Evolutionary conservation across 176 grass and related monocot species (phyloP).

Genomic region (Carex scoparia): DNA sequence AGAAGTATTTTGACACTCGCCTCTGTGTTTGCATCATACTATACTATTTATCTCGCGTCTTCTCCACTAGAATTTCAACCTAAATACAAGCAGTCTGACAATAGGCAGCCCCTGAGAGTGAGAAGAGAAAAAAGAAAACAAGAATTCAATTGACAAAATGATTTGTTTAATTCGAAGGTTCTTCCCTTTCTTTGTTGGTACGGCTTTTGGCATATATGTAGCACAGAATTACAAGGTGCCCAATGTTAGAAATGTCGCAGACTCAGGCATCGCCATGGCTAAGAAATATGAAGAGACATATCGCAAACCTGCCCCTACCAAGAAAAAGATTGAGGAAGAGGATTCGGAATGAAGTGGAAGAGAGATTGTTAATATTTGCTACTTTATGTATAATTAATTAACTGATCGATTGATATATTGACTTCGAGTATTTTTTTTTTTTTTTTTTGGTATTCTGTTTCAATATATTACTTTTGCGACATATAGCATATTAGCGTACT

Average conservation of each 20-base stretch:
- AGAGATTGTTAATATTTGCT: neutral
- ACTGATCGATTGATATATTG: no score
- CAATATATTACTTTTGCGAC: neutral
- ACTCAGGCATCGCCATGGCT: slow-evolving; percentile 31
- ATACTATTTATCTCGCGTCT: neutral
- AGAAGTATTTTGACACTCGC: neutral
- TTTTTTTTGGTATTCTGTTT: neutral
- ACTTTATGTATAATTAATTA: neutral
- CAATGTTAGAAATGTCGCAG: slow-evolving; percentile 31
- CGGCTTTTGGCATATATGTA: slow-evolving; percentile 40
- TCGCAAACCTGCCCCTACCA: slow-evolving; percentile 24
- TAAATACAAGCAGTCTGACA: neutral
- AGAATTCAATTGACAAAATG: slow-evolving; percentile 14
- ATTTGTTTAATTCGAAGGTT: slow-evolving; percentile 33
- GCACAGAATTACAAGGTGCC: slow-evolving; percentile 73
- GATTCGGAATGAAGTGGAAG: neutral
- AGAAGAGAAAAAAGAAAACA: neutral
- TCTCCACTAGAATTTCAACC: neutral
- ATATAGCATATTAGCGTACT: neutral
- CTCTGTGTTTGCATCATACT: neutral
- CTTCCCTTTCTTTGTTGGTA: slow-evolving; percentile 48
- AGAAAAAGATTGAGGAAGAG: slow-evolving; percentile 19
- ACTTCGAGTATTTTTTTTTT: neutral
- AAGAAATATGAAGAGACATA: slow-evolving; percentile 59
- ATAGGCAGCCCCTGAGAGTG: neutral